Evolutionary conservation across 2,329 filamentous ascomycete species (phyloP).

Genomic region (Pyrenochaeta sp.): DNA sequence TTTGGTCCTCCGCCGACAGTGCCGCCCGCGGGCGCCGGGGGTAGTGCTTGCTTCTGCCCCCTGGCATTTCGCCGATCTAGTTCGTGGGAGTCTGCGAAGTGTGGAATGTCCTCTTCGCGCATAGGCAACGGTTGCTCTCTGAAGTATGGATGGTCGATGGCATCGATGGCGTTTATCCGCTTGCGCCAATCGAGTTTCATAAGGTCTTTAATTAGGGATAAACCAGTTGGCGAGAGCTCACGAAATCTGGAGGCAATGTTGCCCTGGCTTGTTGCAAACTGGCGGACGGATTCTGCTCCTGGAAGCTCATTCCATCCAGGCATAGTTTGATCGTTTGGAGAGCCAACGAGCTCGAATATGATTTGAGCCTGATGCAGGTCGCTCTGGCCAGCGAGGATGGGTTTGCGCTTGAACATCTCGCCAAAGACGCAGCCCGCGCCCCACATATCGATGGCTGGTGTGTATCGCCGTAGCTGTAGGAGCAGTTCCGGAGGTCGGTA

Average conservation of each 20-base stretch:
- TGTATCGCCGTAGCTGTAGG: conserved; percentile 87
- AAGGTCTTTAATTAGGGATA: conserved; percentile 82
- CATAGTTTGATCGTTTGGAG: conserved; percentile 90
- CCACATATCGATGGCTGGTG: conserved; percentile 98
- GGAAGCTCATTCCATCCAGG: conserved; percentile 87
- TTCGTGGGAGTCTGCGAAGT: conserved; percentile 94
- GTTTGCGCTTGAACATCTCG: conserved; percentile 94
- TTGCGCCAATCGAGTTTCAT: conserved; percentile 88
- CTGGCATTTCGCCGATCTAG: conserved; percentile 92
- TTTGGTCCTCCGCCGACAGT: conserved; percentile 79
- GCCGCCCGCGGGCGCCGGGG: conserved; percentile 90
- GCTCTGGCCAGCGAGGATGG: conserved; percentile 88
- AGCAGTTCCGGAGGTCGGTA: conserved; percentile 94
- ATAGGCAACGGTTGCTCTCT: conserved; percentile 79
- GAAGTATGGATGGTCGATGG: conserved; percentile 92
- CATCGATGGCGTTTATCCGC: conserved; percentile 92
- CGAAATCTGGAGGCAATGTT: conserved; percentile 78
- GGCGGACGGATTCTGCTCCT: conserved; percentile 76
- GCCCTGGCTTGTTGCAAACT: conserved; percentile 67
- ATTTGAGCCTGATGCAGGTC: conserved; percentile 90
- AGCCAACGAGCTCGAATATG: conserved; percentile 92
- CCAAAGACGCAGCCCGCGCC: conserved; percentile 99
- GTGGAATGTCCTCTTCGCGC: conserved; percentile 84
- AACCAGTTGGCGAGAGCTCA: conserved; percentile 75
- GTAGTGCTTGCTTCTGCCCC: conserved; percentile 81